Base-by-base conservation (phyloP, 1,139 yeast species). In the Pichia kudriavzevii region DNA sequence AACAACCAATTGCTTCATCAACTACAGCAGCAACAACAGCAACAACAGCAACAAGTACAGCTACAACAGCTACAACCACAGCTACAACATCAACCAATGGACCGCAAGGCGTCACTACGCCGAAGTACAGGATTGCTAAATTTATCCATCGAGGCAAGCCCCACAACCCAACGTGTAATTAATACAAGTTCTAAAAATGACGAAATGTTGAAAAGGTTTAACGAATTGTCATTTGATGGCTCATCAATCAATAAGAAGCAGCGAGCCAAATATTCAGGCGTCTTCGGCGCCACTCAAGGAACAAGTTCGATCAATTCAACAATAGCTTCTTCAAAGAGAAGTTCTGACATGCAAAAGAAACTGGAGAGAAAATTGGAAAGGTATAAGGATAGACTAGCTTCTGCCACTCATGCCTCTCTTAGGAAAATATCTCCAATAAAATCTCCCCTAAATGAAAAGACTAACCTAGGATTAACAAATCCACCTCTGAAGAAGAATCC, bases 71-170 rank as follows among this genome's bases (percentile, higher is more conserved):
- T 17, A 36, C 16, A 29, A 4, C 2, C 9, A 4, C 9, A 15
- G 24, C 5, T 15, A 11, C 16, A 15, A 20, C 11, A 22, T 35
- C 29, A 34, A 15, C 12, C 22, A 12, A 28, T 11, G 6, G 11
- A 16, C 13, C 28, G 15, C 17, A 52, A 52, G 26, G 53, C 50
- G 2, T 47, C 54, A 1, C 36, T 61, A n/a, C 54, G 64, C 42
- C 52, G 67, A 47, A 60, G 65, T 49, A 63, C 59, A 5, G 67
- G 67, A 4, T 41, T 61, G 8, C 39, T 62, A 33, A 61, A 62
- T 29, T 40, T 62, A 27, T 59, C 63, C 16, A 44, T 60, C 9
- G 65, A 59, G 26, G 50, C 60, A 7, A 55, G 60, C 21, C 46
- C 46, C 12, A 31, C 31, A 7, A 42, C 46, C 8, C 33, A 41